Percentiles rank a stretch among this genome's conserved stretches.
Evolutionary conservation across 345 rosid genomes (phyloP).

Genomic region (Euphorbia lathyris): DNA sequence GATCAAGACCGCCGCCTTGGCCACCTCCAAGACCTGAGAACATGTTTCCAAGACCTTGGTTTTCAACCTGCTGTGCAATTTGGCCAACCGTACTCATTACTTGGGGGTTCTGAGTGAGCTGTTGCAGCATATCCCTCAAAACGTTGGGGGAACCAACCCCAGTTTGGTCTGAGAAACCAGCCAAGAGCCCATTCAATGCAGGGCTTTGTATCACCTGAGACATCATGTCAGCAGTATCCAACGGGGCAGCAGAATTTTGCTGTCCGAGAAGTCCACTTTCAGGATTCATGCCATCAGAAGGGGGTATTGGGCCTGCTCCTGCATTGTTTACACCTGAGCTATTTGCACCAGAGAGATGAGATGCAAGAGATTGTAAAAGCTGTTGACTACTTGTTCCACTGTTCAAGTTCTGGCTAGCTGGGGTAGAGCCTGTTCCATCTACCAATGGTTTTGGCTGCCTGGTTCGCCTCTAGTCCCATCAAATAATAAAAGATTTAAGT

Average conservation of each 20-base stretch:
- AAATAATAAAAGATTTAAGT: constrained; percentile 11
- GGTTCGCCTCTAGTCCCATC: constrained; percentile 40
- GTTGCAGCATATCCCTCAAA: constrained; percentile 81
- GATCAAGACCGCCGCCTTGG: constrained; percentile 61
- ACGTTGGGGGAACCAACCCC: constrained; percentile 79
- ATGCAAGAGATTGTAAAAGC: constrained; percentile 58
- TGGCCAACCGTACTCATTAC: constrained; percentile 79
- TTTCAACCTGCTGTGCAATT: constrained; percentile 85
- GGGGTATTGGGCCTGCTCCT: constrained; percentile 20
- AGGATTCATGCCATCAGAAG: constrained; percentile 6
- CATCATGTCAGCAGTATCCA: constrained; percentile 55
- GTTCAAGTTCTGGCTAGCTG: constrained; percentile 34
- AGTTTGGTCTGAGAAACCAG: constrained; percentile 67
- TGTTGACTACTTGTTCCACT: constrained; percentile 47
- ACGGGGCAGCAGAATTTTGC: constrained; percentile 38
- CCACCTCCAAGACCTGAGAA: constrained; percentile 59
- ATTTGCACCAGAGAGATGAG: constrained; percentile 39
- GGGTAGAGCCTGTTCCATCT: constrained; percentile 37
- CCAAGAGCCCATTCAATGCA: constrained; percentile 60
- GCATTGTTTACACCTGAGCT: constrained; percentile 21
- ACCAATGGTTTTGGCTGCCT: constrained; percentile 41
- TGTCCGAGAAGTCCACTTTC: constrained; percentile 31
- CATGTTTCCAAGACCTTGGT: constrained; percentile 67
- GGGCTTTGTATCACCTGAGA: constrained; percentile 71
- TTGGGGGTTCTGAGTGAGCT: constrained; percentile 76